phyloP scores from a whole-genome alignment of 2,329 filamentous ascomycete genomes.

The Achaetomium macrosporum region DNA sequence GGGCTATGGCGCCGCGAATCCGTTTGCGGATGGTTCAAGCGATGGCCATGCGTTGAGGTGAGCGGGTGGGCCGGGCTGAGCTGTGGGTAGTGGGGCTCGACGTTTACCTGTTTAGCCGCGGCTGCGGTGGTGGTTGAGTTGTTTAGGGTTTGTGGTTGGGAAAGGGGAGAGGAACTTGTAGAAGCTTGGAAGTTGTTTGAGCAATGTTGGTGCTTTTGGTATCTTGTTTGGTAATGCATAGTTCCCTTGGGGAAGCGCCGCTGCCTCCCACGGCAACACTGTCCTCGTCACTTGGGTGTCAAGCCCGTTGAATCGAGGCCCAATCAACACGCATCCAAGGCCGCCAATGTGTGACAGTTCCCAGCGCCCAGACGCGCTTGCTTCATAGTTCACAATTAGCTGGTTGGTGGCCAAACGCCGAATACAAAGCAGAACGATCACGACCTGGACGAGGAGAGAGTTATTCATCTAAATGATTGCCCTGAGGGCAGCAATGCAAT shows the following conservation, averaged over 20 bases:
- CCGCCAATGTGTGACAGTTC: too few relatives aligned
- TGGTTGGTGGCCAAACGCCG: background rate
- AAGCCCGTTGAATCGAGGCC: background rate
- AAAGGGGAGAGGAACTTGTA: background rate
- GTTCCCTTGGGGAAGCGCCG: background rate
- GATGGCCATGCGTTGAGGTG: slow-evolving; percentile 17
- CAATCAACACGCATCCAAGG: too few relatives aligned
- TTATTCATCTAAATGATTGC: background rate
- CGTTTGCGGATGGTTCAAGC: slow-evolving; percentile 14
- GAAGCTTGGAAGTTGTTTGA: background rate
- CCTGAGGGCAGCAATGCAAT: slow-evolving; percentile 1
- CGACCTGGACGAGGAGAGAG: background rate
- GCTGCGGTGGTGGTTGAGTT: too few relatives aligned
- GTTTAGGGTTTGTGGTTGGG: background rate
- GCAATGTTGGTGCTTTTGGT: background rate
- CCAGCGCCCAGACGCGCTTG: background rate
- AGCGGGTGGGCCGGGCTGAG: background rate
- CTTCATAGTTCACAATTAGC: background rate
- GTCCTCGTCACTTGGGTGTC: background rate
- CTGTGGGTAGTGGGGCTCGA: background rate
- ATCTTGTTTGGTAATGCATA: slow-evolving; percentile 4
- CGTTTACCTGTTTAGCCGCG: background rate
- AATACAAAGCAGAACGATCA: background rate
- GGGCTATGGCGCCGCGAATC: slow-evolving; percentile 13
- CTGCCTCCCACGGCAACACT: background rate